Base-by-base conservation (phyloP, 805 yeast species). In the Tetrapisispora iriomotensis region DNA sequence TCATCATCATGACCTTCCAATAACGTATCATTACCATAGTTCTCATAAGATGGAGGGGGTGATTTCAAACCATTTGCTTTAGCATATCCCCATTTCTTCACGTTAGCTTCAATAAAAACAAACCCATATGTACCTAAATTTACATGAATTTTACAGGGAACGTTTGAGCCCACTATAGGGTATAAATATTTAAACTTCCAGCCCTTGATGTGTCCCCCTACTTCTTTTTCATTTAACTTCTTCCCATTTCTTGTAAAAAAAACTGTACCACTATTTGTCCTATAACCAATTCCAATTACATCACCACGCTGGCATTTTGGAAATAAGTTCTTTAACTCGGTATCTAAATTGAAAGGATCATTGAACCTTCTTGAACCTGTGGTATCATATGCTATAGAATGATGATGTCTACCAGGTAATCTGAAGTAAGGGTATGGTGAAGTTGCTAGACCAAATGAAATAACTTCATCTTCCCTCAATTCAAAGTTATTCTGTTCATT, bases 171-270 rank as follows among this genome's bases (percentile, higher is more conserved):
- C 15, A 92, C 67, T 0, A 82, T 80, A n/a, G 98, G 98, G 56
- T 74, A 92, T 24, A 92, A 45, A 51, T 80, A 74, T 47, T 74
- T 78, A 46, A 75, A 67, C 46, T 74, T 79, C 70, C 86, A 79
- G 34, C 84, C 78, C 49, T 74, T 79, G 24, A 79, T 61, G 52
- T 82, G 92, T 2, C 90, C 90, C 10, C 90, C 92, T 26, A 86
- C 70, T 37, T 78, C 78, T 38, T 83, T 79, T 54, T 88, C 96
- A 28, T 75, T 74, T 20, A 92, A 64, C 54, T 85, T 86, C 56
- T 86, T 86, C 22, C 98, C 98, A 52, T 92, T 92, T 48, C 95
- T 72, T 0, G 98, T 92, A 68, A 88, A 92, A 53, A 92, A 92
- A 0, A 92, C 72, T 0, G 95, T 79, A 2, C 96, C 95, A 14